phyloP scores from a whole-genome alignment of 495 filamentous ascomycete species.

The Penicillium goetzii region DNA sequence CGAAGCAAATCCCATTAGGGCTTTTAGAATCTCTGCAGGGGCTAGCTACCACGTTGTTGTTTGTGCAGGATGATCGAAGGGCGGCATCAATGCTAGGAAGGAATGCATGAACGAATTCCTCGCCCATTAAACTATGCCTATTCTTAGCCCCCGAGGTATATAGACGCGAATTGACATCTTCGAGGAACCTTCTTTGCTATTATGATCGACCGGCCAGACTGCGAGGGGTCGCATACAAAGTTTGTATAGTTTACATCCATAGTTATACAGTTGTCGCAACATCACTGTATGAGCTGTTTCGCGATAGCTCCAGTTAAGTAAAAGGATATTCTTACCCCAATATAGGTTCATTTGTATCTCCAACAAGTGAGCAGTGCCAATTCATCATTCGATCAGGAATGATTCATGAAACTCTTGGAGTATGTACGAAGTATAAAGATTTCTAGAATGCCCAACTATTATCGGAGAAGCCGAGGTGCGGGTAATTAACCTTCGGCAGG shows the following conservation, averaged over 20 bases:
- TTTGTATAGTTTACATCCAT: background rate
- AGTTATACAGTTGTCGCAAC: too few relatives aligned
- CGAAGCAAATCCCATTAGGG: background rate
- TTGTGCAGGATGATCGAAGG: background rate
- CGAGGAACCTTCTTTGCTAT: background rate
- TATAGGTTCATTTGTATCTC: too few relatives aligned
- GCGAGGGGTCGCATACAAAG: background rate
- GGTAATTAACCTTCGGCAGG: slow-evolving; percentile 24
- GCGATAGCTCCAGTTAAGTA: too few relatives aligned
- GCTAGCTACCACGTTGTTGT: background rate
- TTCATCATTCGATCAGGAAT: background rate
- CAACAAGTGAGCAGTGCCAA: too few relatives aligned
- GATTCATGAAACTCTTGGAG: background rate
- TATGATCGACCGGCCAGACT: background rate
- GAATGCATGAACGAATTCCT: background rate
- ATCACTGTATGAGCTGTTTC: too few relatives aligned
- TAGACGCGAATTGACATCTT: background rate
- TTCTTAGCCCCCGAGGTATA: background rate
- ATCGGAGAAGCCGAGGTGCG: slow-evolving; percentile 1
- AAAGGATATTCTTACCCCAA: too few relatives aligned
- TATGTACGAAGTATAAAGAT: background rate
- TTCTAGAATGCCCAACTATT: background rate
- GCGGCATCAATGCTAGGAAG: background rate
- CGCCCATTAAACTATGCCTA: background rate
- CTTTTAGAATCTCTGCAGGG: background rate